These are phyloP conservation scores for Furcasterigmium sp. DNA, from an alignment of 2,329 filamentous ascomycete species.

Conservation along the genomic window DNA sequence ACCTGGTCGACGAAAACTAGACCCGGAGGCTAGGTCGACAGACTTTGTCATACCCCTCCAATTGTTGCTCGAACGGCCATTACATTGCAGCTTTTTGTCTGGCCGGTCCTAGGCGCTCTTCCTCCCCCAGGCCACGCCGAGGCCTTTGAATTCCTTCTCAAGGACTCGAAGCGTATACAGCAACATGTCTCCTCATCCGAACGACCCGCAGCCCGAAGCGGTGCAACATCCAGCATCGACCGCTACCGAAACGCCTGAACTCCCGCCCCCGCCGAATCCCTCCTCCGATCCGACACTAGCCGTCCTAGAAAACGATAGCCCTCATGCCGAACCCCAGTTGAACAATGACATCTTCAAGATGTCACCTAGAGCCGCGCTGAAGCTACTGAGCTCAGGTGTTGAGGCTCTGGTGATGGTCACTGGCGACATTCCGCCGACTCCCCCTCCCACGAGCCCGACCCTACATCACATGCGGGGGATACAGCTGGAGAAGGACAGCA, in stretches of 20 bases:
- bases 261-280: conserved; percentile 38
- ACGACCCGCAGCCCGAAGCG: conserved; percentile 13
- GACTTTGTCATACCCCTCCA: no score
- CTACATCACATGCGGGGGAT: conserved; percentile 62
- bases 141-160: no score
- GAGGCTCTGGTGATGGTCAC: conserved; percentile 68
- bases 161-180: no score
- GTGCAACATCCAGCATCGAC: conserved; percentile 3
- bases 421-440: conserved; percentile 77
- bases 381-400: conserved; percentile 67
- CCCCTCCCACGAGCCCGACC: conserved; percentile 57
- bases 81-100: no score
- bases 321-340: conserved; percentile 20
- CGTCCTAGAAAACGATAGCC: conserved; percentile 15
- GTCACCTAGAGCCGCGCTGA: conserved; percentile 68
- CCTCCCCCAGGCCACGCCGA: no score
- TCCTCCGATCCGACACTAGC: conserved; percentile 29
- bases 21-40: no score
- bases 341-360: conserved; percentile 68
- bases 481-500: conserved; percentile 56
- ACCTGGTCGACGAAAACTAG: no score
- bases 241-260: conserved; percentile 20
- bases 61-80: no score
- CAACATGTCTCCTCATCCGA: neutral
- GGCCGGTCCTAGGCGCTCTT: no score